Evolutionary conservation across 306 rosid genomes (phyloP), one percentile per base, ranked within the genome.

Genomic region (Acacia acuminata): DNA sequence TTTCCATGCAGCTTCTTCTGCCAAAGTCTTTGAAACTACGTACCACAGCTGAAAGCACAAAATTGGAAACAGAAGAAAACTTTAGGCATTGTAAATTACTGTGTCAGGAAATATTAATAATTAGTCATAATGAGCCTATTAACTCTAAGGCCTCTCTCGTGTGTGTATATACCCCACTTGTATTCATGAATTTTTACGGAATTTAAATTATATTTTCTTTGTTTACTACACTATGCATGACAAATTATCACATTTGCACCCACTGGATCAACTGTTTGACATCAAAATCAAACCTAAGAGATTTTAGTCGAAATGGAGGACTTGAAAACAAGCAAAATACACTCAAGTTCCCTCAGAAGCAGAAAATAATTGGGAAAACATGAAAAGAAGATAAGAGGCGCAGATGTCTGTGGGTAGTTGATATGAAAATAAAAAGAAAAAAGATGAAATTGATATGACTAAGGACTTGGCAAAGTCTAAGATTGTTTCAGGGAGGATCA

Each of bases 1-100:
- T 77, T 89, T 89, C 94, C 94, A 91, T 65, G 91, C 94, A 79
- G 89, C 88, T 5, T 89, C 91, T 85, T 91, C 94, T n/a, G 92
- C 94, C 84, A 91, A 81, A 67, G 92, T 91, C 86, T 91, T 91
- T 34, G 94, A 91, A 78, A 89, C 86, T 83, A 78, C 83, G 50
- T 91, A 91, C 94, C 94, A 91, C 22, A 80, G 45, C 94, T 91
- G 86, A 65, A 84, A 75, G 30, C 30, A 63, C 7, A 73, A 20
- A 60, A 25, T 44, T 60, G 3, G 45, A 32, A 13, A 34, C n/a
- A 45, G 38, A 30, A 48, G 15, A 13, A 79, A 34, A 38, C 24
- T 6, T 14, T 1, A 32, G 64, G 58, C 25, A 12, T 55, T 55
- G 48, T 75, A 15, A 73, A 30, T 27, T 25, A 72, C 60, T 45